Evolutionary conservation across 2,329 filamentous ascomycete genomes (phyloP).

Genomic region (Beauveria sp.): DNA sequence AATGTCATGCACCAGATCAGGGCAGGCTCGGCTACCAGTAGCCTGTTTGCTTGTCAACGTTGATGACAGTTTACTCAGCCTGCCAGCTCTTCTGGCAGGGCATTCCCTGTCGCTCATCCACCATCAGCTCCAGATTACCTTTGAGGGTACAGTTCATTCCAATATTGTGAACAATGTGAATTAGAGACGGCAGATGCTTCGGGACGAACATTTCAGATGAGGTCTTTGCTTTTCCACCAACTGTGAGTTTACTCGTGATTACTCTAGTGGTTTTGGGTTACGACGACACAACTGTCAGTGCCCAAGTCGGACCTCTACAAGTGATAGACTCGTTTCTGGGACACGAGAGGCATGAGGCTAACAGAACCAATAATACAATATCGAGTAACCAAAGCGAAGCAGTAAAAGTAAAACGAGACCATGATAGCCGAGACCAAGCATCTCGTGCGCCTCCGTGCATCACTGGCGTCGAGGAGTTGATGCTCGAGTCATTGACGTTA

Average conservation of each 20-base stretch:
- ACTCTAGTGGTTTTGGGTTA: not conserved
- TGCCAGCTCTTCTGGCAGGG: not conserved
- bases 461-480: not conserved
- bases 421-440: not conserved
- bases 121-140: not conserved
- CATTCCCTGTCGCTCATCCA: not conserved
- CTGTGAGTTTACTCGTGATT: not conserved
- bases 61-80: not conserved
- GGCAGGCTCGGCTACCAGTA: no score
- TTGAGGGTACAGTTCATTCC: not conserved
- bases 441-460: not conserved
- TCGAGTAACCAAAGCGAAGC: not conserved
- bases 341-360: not conserved
- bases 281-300: not conserved
- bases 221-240: no score
- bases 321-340: not conserved
- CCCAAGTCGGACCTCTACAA: not conserved
- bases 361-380: not conserved
- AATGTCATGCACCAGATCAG: no score
- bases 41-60: not conserved
- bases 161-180: not conserved
- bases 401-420: not conserved
- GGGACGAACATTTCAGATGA: not conserved
- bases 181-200: not conserved
- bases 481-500: conserved; percentile 1